Evolutionary conservation across 176 grass and related monocot genomes (phyloP).

Genomic region (Oryza rufipogon): DNA sequence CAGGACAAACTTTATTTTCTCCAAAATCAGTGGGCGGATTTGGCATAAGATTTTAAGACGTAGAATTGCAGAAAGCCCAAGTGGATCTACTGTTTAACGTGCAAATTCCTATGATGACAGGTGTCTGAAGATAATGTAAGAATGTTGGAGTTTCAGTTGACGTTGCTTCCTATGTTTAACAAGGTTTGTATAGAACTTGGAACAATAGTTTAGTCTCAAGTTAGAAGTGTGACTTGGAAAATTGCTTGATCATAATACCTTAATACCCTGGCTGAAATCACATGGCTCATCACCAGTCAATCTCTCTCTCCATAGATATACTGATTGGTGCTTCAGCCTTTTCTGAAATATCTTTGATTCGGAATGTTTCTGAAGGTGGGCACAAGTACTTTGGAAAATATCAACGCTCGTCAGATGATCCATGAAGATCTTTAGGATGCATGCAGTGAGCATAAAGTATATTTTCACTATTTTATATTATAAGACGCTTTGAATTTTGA

Average conservation of each 20-base stretch:
- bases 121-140: not conserved
- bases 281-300: not conserved
- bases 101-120: not conserved
- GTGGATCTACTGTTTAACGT: not conserved
- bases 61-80: not conserved
- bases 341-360: not conserved
- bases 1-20: not conserved
- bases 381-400: not conserved
- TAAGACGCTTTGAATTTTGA: too few species aligned
- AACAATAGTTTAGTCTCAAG: not conserved
- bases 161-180: not conserved
- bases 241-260: not conserved
- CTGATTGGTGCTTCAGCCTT: not conserved
- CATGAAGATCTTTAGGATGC: too few species aligned
- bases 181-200: not conserved
- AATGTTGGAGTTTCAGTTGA: not conserved
- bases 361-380: not conserved
- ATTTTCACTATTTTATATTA: too few species aligned
- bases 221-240: not conserved
- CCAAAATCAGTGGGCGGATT: not conserved
- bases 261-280: too few species aligned
- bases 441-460: too few species aligned
- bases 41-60: not conserved
- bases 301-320: not conserved
- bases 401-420: not conserved